Percentiles rank a stretch among this genome's conserved stretches.
Conservation (phyloP, 352 stramenopile species). For the Phytophthora pini region DNA sequence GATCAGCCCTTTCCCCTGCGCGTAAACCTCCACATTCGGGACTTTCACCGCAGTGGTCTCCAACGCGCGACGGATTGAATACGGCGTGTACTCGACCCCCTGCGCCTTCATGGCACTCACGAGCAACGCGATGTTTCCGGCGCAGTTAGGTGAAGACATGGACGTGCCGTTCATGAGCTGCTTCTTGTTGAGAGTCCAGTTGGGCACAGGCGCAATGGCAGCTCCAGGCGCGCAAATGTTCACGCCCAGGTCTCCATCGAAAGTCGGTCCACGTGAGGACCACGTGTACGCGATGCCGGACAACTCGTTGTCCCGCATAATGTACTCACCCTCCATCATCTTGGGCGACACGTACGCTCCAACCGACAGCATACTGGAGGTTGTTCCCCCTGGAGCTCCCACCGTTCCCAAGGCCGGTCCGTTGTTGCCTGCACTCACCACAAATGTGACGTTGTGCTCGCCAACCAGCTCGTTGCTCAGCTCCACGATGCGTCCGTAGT, state of each 20-base stretch:
- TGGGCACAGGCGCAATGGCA: conserved; percentile 94
- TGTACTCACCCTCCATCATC: conserved; percentile 95
- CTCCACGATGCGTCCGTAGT: conserved; percentile 91
- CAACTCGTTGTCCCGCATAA: conserved; percentile 77
- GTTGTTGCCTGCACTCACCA: conserved; percentile 96
- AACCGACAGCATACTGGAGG: conserved; percentile 91
- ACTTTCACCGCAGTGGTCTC: conserved; percentile 84
- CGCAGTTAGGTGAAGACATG: conserved; percentile 96
- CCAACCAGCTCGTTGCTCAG: conserved; percentile 91
- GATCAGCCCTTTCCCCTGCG: conserved; percentile 83
- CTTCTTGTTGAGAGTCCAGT: conserved; percentile 96
- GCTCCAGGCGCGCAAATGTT: conserved; percentile 94
- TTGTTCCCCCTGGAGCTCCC: conserved; percentile 91
- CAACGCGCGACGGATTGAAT: conserved; percentile 89
- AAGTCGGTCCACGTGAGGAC: conserved; percentile 92
- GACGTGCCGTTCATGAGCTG: conserved; percentile 98
- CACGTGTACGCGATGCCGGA: conserved; percentile 90
- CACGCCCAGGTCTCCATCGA: conserved; percentile 92
- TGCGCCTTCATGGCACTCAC: conserved; percentile 91
- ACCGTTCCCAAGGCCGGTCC: conserved; percentile 95
- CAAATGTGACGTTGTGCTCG: conserved; percentile 94
- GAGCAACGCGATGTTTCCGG: conserved; percentile 93
- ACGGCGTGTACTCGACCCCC: conserved; percentile 83
- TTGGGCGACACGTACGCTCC: conserved; percentile 95
- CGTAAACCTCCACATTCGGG: conserved; percentile 71